Percentiles rank a stretch among this genome's conserved stretches.
These are phyloP conservation scores for Trametes pubescens DNA, from an alignment of 1,284 basidiomycete species.

Conservation along the genomic window DNA sequence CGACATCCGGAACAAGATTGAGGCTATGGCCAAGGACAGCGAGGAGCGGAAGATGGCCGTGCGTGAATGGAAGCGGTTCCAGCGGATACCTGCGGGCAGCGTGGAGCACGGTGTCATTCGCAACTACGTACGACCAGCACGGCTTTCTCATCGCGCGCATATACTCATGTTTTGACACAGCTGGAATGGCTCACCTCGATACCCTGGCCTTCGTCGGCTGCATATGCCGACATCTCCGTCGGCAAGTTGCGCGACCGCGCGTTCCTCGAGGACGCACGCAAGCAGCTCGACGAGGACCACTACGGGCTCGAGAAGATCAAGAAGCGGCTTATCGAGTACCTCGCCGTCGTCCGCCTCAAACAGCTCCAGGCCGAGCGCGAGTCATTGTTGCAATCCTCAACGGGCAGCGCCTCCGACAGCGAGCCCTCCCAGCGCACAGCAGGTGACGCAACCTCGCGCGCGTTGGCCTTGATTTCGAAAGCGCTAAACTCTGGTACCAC, in stretches of 20 bases:
- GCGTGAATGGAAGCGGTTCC: slow-evolving; percentile 80
- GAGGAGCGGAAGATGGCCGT: slow-evolving; percentile 87
- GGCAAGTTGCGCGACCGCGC: slow-evolving; percentile 55
- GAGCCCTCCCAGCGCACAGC: slow-evolving; percentile 13
- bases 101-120: slow-evolving; percentile 83
- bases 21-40: slow-evolving; percentile 77
- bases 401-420: slow-evolving; percentile 3
- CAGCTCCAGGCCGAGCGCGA: slow-evolving; percentile 59
- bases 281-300: slow-evolving; percentile 87
- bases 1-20: slow-evolving; percentile 82
- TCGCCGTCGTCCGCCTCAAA: slow-evolving; percentile 86
- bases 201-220: slow-evolving; percentile 69
- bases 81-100: slow-evolving; percentile 77
- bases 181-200: slow-evolving; percentile 86
- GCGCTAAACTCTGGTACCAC: slow-evolving; percentile 27
- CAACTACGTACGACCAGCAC: slow-evolving; percentile 64
- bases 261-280: slow-evolving; percentile 71
- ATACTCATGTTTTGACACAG: slow-evolving; percentile 48
- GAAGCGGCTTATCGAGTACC: slow-evolving; percentile 88
- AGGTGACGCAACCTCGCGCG: slow-evolving; percentile 31
- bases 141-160: slow-evolving; percentile 9
- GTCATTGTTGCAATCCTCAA: slow-evolving; percentile 21
- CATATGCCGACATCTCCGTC: slow-evolving; percentile 34
- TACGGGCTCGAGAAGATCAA: slow-evolving; percentile 92
- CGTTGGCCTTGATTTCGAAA: slow-evolving; percentile 27